Evolutionary conservation across 2,329 filamentous ascomycete genomes (phyloP).

Genomic region (Parastagonospora nodorum): DNA sequence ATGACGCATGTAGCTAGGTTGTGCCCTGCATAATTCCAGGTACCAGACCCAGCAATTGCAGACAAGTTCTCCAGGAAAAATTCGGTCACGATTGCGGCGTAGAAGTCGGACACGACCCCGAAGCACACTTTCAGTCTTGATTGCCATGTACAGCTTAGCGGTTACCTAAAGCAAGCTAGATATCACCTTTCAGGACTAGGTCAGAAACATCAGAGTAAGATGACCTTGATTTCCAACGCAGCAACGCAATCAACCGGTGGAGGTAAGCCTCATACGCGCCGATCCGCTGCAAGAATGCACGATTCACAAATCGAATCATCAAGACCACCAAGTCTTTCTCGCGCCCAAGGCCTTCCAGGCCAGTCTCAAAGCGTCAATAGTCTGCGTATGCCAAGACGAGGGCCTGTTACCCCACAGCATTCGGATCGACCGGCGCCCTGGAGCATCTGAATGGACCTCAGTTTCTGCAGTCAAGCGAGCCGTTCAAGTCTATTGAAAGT

Average conservation of each 20-base stretch:
- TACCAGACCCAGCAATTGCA: not conserved
- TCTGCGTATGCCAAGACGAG: conserved; percentile 37
- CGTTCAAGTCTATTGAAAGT: not conserved
- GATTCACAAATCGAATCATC: conserved; percentile 28
- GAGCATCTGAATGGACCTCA: conserved; percentile 20
- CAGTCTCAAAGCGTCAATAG: conserved; percentile 26
- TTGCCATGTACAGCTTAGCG: conserved; percentile 10
- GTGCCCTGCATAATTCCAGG: not conserved
- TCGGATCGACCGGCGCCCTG: conserved; percentile 29
- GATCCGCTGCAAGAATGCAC: conserved; percentile 24
- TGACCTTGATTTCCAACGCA: conserved; percentile 14
- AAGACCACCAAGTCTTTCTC: conserved; percentile 13
- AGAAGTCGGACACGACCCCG: not conserved
- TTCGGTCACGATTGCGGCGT: conserved; percentile 4
- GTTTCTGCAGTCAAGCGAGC: conserved; percentile 8
- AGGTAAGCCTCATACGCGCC: conserved; percentile 5
- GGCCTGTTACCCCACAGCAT: conserved; percentile 32
- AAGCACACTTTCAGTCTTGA: conserved; percentile 8
- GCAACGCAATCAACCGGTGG: conserved; percentile 21
- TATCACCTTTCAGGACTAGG: conserved; percentile 8
- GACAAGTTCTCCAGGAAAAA: not conserved
- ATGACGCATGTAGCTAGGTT: too few species aligned
- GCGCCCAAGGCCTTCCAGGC: conserved; percentile 14
- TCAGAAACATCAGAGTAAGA: conserved; percentile 10
- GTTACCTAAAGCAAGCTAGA: conserved; percentile 7